phyloP scores from a whole-genome alignment of 2,329 filamentous ascomycete genomes.

The Cladosporium colombiae region DNA sequence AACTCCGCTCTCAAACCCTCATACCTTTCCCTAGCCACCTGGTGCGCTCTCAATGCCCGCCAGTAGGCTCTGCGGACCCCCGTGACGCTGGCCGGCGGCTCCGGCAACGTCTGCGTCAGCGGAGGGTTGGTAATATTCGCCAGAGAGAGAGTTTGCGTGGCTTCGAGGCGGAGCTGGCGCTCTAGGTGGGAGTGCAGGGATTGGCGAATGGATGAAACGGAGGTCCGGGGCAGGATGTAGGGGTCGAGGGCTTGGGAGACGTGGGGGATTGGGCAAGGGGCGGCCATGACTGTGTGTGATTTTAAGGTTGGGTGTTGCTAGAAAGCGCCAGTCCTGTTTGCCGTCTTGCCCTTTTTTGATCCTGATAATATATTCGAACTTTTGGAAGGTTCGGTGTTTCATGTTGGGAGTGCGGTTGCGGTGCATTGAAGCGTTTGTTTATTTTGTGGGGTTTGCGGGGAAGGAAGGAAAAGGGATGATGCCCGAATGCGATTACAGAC shows the following conservation, averaged over 20 bases:
- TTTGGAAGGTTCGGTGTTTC: background rate
- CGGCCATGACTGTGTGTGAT: background rate
- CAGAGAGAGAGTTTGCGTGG: slow-evolving; percentile 22
- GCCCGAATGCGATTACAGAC: too few species aligned
- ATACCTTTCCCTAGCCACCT: slow-evolving; percentile 32
- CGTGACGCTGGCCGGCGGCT: slow-evolving; percentile 25
- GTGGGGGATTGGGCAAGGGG: slow-evolving; percentile 32
- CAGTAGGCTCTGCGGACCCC: slow-evolving; percentile 37
- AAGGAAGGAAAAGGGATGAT: background rate
- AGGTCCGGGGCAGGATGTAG: slow-evolving; percentile 34
- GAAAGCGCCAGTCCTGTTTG: background rate
- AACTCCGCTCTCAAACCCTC: slow-evolving; percentile 35
- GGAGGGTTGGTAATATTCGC: slow-evolving; percentile 18
- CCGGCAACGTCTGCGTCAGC: slow-evolving; percentile 6
- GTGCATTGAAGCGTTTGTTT: slow-evolving; percentile 11
- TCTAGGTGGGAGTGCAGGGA: slow-evolving; percentile 31
- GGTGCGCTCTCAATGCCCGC: slow-evolving; percentile 34
- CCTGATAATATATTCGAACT: background rate
- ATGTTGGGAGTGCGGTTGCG: slow-evolving; percentile 10
- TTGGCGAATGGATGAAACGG: slow-evolving; percentile 32
- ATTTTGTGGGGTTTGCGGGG: slow-evolving; percentile 10
- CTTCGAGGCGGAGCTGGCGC: slow-evolving; percentile 20
- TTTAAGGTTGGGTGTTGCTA: background rate
- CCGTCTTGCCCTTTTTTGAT: background rate
- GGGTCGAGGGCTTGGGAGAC: slow-evolving; percentile 33